A percentile compares a stretch with the other conserved stretches of the same genome.
Conservation (phyloP, 352 stramenopile species). For the Phytopythium kandeliae region DNA sequence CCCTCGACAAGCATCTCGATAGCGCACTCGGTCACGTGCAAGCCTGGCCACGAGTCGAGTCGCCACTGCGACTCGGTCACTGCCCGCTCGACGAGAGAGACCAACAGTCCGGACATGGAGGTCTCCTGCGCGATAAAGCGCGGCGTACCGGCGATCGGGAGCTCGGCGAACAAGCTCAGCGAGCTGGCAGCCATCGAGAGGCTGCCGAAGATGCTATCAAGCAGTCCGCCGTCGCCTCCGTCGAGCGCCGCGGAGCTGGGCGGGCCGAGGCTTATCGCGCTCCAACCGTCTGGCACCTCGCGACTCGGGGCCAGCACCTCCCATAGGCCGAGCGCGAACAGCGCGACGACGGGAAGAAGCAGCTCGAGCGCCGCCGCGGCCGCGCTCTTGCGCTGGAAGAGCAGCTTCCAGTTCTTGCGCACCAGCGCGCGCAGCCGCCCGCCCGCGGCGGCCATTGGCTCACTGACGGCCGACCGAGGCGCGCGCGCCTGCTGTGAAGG, state of each 20-base stretch:
- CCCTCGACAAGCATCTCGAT: slow-evolving; percentile 7
- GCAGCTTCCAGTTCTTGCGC: slow-evolving; percentile 14
- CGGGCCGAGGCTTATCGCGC: not conserved
- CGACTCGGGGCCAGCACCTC: slow-evolving; percentile 7
- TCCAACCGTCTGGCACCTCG: slow-evolving; percentile 16
- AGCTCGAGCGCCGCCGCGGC: slow-evolving; percentile 16
- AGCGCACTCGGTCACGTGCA: not conserved
- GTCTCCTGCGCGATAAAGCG: slow-evolving; percentile 46
- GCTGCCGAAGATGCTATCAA: slow-evolving; percentile 4
- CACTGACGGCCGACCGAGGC: no score
- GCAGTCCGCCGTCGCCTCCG: slow-evolving; percentile 4
- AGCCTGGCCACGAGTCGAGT: not conserved
- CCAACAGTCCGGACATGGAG: slow-evolving; percentile 48
- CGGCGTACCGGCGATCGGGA: not conserved
- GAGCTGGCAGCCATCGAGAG: not conserved
- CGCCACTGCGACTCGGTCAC: slow-evolving; percentile 16
- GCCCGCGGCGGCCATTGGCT: not conserved
- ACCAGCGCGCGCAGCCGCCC: slow-evolving; percentile 3
- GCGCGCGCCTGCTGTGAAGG: not conserved
- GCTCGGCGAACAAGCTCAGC: not conserved
- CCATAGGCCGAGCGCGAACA: slow-evolving; percentile 12
- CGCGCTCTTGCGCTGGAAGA: slow-evolving; percentile 15
- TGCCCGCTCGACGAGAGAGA: slow-evolving; percentile 35
- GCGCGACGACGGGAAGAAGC: slow-evolving; percentile 12
- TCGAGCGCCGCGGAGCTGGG: slow-evolving; percentile 1